Base-by-base conservation (phyloP, 495 filamentous ascomycete species). In the Neurospora africana region DNA sequence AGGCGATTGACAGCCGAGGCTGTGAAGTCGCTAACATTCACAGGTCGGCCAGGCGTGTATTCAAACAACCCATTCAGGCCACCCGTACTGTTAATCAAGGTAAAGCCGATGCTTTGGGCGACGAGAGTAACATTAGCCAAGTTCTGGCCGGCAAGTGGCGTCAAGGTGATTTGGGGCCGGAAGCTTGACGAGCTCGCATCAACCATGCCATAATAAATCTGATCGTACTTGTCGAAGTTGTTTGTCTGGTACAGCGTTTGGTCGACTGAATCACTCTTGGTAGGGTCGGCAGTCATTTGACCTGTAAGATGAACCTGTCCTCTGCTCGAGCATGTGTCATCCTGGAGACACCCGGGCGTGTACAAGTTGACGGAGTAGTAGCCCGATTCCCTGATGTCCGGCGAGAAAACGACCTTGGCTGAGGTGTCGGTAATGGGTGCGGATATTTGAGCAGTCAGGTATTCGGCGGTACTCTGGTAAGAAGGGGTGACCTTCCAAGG, bases 1-100 rank as follows among this genome's bases (percentile, higher is more conserved):
- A 94, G 91, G 75, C 85, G 81, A 79, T 95, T 88, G 75, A 97
- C 89, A 8, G 86, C 84, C 7, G 93, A 97, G 40, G 87, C 87
- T 17, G 86, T 84, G 71, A 94, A 89, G 77, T 92, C 86, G 39
- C 83, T 82, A 6, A 86, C 84, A 70, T 89, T 84, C 9, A 91
- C 83, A 5, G 82, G 83, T 13, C 85, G 84, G 67, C 87, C 79
- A 1, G 93, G 93, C 72, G 95, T 86, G 78, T 91, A 98, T 73
- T 99, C 95, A 79, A 93, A 99, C 4, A 99, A 81, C 15, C 94
- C 94, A 78, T 98, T 98, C 71, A 99, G 79, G 33, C 90, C 91
- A 74, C 88, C 89, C 43, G 88, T 89, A 37, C 90, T 89, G 39
- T 86, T 86, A 37, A 91, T 84, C 35, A 94, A 82, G 36, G 89